Evolutionary conservation across 306 rosid species (phyloP).

Genomic region (Acacia melanoxylon): DNA sequence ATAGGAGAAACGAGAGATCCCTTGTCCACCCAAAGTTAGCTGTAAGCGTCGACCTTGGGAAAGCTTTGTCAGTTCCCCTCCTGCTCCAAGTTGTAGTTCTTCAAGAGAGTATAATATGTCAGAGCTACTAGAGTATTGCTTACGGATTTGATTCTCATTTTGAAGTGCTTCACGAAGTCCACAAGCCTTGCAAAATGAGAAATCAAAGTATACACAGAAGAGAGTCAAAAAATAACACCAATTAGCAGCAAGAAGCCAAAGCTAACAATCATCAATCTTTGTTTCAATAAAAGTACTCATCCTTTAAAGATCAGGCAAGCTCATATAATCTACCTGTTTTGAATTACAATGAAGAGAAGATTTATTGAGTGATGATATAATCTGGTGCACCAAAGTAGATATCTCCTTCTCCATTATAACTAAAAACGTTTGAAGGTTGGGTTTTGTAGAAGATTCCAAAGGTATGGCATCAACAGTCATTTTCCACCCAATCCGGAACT

Average conservation of each 20-base stretch:
- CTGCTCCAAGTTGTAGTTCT: constrained; percentile 68
- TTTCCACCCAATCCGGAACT: constrained; percentile 91
- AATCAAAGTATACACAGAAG: constrained; percentile 9
- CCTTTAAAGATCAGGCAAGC: constrained; percentile 6
- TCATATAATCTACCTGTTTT: constrained; percentile 64
- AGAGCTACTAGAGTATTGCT: constrained; percentile 61
- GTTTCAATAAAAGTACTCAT: constrained; percentile 21
- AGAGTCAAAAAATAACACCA: constrained; percentile 10
- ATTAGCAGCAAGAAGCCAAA: constrained; percentile 22
- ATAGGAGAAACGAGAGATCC: constrained; percentile 68
- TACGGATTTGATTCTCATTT: constrained; percentile 74
- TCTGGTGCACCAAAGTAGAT: constrained; percentile 58
- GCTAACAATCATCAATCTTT: constrained; percentile 24
- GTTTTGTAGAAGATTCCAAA: constrained; percentile 55
- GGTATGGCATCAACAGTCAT: constrained; percentile 75
- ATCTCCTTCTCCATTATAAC: constrained; percentile 78
- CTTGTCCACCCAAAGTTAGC: constrained; percentile 72
- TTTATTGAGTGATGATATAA: constrained; percentile 49
- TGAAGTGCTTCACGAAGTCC: constrained; percentile 75
- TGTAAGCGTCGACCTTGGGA: constrained; percentile 76
- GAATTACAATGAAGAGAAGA: constrained; percentile 56
- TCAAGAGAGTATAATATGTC: constrained; percentile 66
- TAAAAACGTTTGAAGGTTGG: constrained; percentile 79
- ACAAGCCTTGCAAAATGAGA: constrained; percentile 46
- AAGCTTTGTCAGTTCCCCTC: constrained; percentile 65